Evolutionary conservation across 139 green algal species (phyloP), one percentile per base, ranked within the genome.

Genomic region (Nannochloris sp.): DNA sequence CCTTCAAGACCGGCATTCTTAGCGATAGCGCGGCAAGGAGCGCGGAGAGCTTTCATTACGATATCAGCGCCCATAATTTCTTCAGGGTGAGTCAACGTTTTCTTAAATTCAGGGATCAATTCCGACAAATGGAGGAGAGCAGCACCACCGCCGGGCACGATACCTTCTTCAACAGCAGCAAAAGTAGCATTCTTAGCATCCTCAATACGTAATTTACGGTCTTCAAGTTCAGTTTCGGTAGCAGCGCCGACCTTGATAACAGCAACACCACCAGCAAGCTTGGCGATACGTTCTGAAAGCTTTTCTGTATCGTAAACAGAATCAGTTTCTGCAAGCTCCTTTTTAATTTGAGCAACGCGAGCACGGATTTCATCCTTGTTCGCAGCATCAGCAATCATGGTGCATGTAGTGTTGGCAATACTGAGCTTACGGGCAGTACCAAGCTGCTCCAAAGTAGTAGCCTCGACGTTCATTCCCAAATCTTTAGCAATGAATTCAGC

Each of bases 161-260:
- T 90, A 79, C 89, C 89, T 73, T 97, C 91, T 79, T 97, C 91
- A 35, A 97, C 85, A 3, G 93, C 93, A 3, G 95, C 94, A 71
- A 99, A 98, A 8, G 95, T 99, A 30, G 95, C 95, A 73, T 99
- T 99, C 85, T 98, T 99, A 45, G 95, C 94, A 72, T 99, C 95
- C 82, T 99, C 94, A 54, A 99, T 92, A 68, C 95, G 88, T 75
- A 99, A 87, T 87, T 99, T 99, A 48, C 87, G 73, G 82, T 99
- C 95, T 74, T 99, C 94, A 29, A 99, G 81, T 85, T 99, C 95
- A 19, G 90, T 83, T 83, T 99, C 95, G 35, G 94, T 99, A 34
- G 90, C 89, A 33, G 91, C 95, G 14, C 95, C 95, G 25, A 98
- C 91, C 87, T 97, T 98, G 85, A 98, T 97, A 46, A 99, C 92